Evolutionary conservation across 345 rosid genomes (phyloP), one percentile per base, ranked within the genome.

Genomic region (Citrus trifoliata): DNA sequence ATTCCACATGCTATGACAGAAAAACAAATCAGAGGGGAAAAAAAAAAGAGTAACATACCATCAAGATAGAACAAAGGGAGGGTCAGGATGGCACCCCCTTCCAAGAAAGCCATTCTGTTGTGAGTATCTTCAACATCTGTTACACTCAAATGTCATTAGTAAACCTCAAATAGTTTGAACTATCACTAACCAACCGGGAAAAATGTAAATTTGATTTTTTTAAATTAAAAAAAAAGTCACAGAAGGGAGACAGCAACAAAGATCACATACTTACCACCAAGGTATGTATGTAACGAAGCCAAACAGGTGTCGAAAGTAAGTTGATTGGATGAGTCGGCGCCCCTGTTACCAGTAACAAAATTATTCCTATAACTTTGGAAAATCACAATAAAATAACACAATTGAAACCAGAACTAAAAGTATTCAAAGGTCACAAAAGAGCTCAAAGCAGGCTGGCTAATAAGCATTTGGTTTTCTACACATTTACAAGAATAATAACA

Each of bases 41-140:
- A 69, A 73, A 28, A 71, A 10, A 32, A 5, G 30, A 3, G 1
- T 83, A 46, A 46, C 0, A 3, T 46, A 96, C 99, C 99, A 89
- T 96, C 89, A 48, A 94, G 98, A 88, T 91, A 89, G 87, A 93
- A 88, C 81, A 96, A 81, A 0, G 99, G 97, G 21, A 96, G 83
- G 78, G 83, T 89, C 70, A 90, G 84, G 25, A 83, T 62, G 12
- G 91, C 91, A 80, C 94, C 97, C 24, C 94, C 97, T 81, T 94
- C 97, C 86, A 91, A 88, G 83, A 93, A 88, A 78, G 91, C 83
- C 83, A 89, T 74, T 77, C 97, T 86, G 72, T 79, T 86, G 60
- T 79, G 94, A 24, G 95, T 94, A 64, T 96, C 98, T 70, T 96
- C 98, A 85, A 94, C 95, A 89, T 96, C 98, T 96, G 86, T 16